Evolutionary conservation across 106 monocot species (phyloP).

Genomic region (Phalaenopsis aphrodite): DNA sequence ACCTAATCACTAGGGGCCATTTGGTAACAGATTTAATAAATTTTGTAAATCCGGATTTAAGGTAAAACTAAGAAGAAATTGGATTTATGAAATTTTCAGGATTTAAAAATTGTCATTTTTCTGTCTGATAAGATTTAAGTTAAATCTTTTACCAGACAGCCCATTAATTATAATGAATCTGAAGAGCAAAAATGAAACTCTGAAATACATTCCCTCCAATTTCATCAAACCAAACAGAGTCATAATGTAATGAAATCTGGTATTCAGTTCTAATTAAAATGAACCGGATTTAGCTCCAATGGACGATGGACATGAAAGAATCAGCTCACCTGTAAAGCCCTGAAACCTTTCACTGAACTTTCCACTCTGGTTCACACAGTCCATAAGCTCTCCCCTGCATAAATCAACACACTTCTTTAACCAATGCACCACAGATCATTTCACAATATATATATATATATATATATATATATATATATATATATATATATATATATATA

Average conservation of each 20-base stretch:
- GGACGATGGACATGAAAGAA: neutral
- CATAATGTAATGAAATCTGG: neutral
- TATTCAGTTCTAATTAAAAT: neutral
- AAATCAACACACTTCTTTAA: neutral
- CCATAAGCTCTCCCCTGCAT: conserved; percentile 82
- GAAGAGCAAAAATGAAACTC: neutral
- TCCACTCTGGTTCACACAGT: conserved; percentile 58
- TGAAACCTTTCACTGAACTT: conserved; percentile 63
- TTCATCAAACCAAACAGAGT: neutral
- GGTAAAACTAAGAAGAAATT: too few species aligned
- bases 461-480: too few species aligned
- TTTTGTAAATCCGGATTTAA: too few species aligned
- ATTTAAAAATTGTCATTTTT: too few species aligned
- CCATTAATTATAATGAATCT: too few species aligned
- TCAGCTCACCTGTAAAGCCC: conserved; percentile 53
- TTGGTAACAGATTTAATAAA: too few species aligned
- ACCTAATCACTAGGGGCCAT: too few species aligned
- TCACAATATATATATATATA: neutral
- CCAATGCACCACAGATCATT: too few species aligned
- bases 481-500: conserved; percentile 1
- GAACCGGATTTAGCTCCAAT: neutral
- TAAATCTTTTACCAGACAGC: too few species aligned
- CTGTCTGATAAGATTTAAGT: too few species aligned
- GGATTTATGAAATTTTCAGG: too few species aligned
- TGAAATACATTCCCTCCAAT: neutral